Conservation (phyloP, 371 early-diverging fungal species). For the Mortierella sp. region DNA sequence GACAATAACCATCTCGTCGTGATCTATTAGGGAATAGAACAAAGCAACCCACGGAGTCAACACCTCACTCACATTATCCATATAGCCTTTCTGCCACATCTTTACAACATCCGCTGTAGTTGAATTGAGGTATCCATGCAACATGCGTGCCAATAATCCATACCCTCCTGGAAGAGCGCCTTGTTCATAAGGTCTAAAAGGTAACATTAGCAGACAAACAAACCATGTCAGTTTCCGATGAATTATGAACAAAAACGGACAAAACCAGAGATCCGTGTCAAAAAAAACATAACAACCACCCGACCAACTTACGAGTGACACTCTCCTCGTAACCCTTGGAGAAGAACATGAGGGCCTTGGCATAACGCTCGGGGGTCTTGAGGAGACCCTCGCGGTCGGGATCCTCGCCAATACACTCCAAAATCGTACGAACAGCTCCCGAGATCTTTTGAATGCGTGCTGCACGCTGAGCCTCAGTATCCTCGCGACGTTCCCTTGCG, state of each 20-base stretch:
- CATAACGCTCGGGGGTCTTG: slow-evolving; percentile 97
- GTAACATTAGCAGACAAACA: neutral
- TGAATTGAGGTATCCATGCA: neutral
- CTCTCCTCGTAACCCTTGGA: slow-evolving; percentile 96
- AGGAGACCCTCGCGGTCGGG: slow-evolving; percentile 93
- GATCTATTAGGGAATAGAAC: slow-evolving; percentile 67
- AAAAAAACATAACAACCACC: neutral
- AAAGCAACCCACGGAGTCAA: neutral
- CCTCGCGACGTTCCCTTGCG: slow-evolving; percentile 82
- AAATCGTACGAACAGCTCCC: slow-evolving; percentile 88
- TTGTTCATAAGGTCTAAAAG: slow-evolving; percentile 85
- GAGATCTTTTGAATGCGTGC: slow-evolving; percentile 83
- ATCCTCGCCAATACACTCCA: slow-evolving; percentile 97
- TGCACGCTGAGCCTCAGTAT: slow-evolving; percentile 77
- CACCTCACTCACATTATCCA: neutral
- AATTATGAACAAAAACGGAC: neutral
- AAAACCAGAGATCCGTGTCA: neutral
- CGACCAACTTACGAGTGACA: slow-evolving; percentile 70
- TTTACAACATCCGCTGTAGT: neutral
- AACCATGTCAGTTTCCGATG: neutral
- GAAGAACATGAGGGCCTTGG: slow-evolving; percentile 97
- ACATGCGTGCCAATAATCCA: neutral
- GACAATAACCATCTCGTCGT: slow-evolving; percentile 99
- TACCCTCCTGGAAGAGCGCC: slow-evolving; percentile 97
- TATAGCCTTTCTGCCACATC: neutral